phyloP scores from a whole-genome alignment of 208 protist species.

The Angomonas desouzai region DNA sequence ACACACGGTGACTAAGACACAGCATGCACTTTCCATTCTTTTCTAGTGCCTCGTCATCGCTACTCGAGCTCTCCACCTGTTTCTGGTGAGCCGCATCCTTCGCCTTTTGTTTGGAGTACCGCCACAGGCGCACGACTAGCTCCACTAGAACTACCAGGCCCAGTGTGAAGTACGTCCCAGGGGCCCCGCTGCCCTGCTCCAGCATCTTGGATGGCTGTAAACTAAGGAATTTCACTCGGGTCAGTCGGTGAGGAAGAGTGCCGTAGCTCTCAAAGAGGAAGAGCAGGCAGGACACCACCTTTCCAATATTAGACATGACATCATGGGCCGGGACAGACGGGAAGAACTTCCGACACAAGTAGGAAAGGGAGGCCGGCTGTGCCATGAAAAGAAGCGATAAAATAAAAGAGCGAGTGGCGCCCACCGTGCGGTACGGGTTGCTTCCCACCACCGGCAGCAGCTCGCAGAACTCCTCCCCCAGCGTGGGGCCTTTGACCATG shows the following conservation, averaged over 20 bases:
- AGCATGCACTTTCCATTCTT: slow-evolving; percentile 78
- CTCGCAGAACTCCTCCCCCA: slow-evolving; percentile 88
- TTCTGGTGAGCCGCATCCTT: slow-evolving; percentile 4
- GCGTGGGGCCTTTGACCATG: slow-evolving; percentile 67
- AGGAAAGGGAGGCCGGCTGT: slow-evolving; percentile 50
- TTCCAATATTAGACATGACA: slow-evolving; percentile 49
- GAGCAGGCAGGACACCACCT: slow-evolving; percentile 43
- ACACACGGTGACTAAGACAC: slow-evolving; percentile 73
- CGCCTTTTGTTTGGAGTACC: slow-evolving; percentile 31
- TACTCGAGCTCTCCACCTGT: slow-evolving; percentile 25
- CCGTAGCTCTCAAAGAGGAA: slow-evolving; percentile 83
- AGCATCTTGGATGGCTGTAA: slow-evolving; percentile 57
- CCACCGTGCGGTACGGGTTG: slow-evolving; percentile 37
- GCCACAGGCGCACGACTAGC: slow-evolving; percentile 75
- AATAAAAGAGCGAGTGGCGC: slow-evolving; percentile 36
- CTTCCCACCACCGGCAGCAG: slow-evolving; percentile 56
- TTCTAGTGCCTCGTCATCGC: slow-evolving; percentile 43
- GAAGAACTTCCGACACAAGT: slow-evolving; percentile 47
- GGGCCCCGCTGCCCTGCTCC: slow-evolving; percentile 48
- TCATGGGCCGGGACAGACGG: slow-evolving; percentile 56
- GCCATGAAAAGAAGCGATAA: slow-evolving; percentile 55
- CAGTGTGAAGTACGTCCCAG: slow-evolving; percentile 53
- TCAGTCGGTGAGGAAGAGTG: slow-evolving; percentile 63
- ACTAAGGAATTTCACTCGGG: slow-evolving; percentile 64
- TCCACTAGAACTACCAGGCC: slow-evolving; percentile 71